Evolutionary conservation across 2,329 filamentous ascomycete genomes (phyloP).

Genomic region (Aspergillus puulaauensis): DNA sequence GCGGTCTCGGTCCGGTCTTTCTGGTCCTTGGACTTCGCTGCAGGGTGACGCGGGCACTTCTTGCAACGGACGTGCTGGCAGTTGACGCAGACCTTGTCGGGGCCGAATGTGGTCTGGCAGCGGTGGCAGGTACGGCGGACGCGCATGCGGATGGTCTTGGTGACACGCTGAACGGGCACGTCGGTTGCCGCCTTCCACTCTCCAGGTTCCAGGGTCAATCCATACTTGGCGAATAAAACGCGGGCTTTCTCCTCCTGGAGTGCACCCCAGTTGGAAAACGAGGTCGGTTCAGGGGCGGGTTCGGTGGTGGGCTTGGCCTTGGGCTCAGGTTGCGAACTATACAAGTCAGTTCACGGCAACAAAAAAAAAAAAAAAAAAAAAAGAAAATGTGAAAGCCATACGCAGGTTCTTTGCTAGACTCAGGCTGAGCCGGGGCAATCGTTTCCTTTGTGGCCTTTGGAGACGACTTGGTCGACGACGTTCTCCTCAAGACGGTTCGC

Average conservation of each 20-base stretch:
- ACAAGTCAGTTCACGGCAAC: background rate
- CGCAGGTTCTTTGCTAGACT: slow-evolving; percentile 10
- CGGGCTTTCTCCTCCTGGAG: slow-evolving; percentile 46
- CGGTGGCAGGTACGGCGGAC: slow-evolving; percentile 68
- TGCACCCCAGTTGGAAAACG: slow-evolving; percentile 33
- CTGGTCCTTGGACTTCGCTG: slow-evolving; percentile 57
- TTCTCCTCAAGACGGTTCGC: slow-evolving; percentile 36
- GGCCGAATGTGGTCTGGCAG: slow-evolving; percentile 72
- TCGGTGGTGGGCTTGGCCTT: slow-evolving; percentile 11
- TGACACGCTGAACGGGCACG: slow-evolving; percentile 40
- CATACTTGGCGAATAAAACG: slow-evolving; percentile 48
- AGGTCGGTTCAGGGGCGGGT: slow-evolving; percentile 18
- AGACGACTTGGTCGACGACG: slow-evolving; percentile 26
- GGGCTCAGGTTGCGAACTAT: slow-evolving; percentile 1
- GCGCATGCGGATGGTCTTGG: slow-evolving; percentile 48
- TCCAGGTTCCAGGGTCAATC: slow-evolving; percentile 42
- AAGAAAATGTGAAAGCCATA: background rate
- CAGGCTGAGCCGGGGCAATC: background rate
- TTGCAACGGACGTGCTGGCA: slow-evolving; percentile 81
- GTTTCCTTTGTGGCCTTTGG: background rate
- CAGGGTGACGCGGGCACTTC: slow-evolving; percentile 73
- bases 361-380: background rate
- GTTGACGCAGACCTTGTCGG: slow-evolving; percentile 69
- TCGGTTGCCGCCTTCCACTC: slow-evolving; percentile 41
- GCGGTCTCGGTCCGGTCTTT: slow-evolving; percentile 51